Evolutionary conservation across 805 yeast genomes (phyloP).

Genomic region (Lipomyces kockii): DNA sequence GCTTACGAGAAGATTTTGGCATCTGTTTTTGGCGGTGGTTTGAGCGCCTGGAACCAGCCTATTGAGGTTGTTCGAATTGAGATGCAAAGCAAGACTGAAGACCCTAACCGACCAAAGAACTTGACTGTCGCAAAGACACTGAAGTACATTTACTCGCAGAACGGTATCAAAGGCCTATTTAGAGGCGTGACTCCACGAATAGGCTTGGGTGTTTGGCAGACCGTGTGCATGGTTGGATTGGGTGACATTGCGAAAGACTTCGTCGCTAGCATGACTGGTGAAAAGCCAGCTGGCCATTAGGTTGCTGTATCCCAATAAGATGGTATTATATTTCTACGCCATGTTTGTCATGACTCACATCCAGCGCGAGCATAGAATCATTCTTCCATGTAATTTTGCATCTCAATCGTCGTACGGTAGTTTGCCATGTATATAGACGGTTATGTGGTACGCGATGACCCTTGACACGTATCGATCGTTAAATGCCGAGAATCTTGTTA

Average conservation of each 20-base stretch:
- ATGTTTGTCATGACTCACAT: background rate
- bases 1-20: conserved; percentile 83
- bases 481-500: background rate
- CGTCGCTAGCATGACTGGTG: conserved; percentile 66
- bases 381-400: background rate
- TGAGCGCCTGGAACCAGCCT: conserved; percentile 98
- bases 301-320: background rate
- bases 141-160: conserved; percentile 77
- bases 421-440: background rate
- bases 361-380: background rate
- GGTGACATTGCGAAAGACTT: conserved; percentile 89
- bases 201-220: conserved; percentile 95
- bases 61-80: conserved; percentile 97
- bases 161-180: conserved; percentile 88
- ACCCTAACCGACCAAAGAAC: conserved; percentile 94
- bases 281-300: conserved; percentile 53
- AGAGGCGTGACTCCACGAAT: conserved; percentile 97
- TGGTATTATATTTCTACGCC: background rate
- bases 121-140: conserved; percentile 76
- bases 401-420: background rate
- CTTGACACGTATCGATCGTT: background rate
- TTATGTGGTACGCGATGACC: background rate
- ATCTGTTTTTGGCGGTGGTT: conserved; percentile 93
- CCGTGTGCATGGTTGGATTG: conserved; percentile 93
- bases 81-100: conserved; percentile 93